Base-by-base conservation (phyloP, 1,284 basidiomycete genomes). In the Apiotrichum laibachii region DNA sequence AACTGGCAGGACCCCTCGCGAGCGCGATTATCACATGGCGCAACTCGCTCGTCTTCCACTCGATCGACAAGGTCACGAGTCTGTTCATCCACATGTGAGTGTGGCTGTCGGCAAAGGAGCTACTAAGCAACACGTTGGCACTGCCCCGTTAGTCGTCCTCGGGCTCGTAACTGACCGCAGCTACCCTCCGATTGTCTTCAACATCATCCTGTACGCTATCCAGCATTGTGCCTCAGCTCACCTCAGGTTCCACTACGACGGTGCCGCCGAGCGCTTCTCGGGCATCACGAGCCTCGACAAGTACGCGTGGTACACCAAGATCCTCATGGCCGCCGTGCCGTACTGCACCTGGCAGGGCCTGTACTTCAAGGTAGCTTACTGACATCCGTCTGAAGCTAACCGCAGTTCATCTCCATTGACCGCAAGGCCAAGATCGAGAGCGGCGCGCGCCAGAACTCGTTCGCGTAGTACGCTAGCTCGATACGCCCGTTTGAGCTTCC, bases 1-100 rank as follows among this genome's bases (percentile, higher is more conserved):
- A 26, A 65, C 53, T 26, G 5, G 9, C 62, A 80, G 81, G 93
- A 0, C 86, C 90, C 0, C 83, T 97, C 39, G 94, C 91, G 0
- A 92, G 89, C 63, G 91, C 92, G 0, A 91, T 97, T 48, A 90
- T 95, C 66, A 96, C 94, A 4, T 97, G 93, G 93, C 83, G 94
- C 61, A 97, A 97, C 72, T 92, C 76, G 34, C 84, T 94, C n/a
- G 93, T 96, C 8, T 96, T 96, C 79, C 93, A 96, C 72, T 92
- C 93, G 68, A 83, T 86, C 57, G 93, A 97, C 75, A 95, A 95
- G 75, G 89, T 94, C 70, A 94, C 89, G 6, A 91, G 89, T 13
- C 77, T 95, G 19, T 95, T 92, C 79, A 85, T 95, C 46, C 92
- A 95, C 72, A 87, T 95, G 60, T 93, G 56, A 54, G 64, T 48